Conservation (phyloP, 805 yeast species). For the Hagleromyces aurorensis region DNA sequence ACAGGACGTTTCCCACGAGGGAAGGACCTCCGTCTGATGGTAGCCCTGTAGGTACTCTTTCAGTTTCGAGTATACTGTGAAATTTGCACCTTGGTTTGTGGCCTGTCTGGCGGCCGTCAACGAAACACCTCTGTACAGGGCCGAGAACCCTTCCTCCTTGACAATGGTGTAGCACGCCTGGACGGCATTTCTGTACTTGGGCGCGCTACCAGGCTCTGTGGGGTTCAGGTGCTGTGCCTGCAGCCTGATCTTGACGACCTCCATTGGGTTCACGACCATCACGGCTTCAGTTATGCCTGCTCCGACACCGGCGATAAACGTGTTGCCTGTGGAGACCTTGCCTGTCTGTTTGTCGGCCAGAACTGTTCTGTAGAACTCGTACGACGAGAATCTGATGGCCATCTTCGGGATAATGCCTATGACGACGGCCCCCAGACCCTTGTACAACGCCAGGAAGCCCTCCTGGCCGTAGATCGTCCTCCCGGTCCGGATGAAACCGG, state of each 20-base stretch:
- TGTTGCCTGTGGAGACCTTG: constrained; percentile 59
- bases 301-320: constrained; percentile 89
- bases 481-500: constrained; percentile 84
- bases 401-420: constrained; percentile 97
- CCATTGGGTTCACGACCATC: constrained; percentile 92
- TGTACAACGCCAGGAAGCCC: constrained; percentile 78
- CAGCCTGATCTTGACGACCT: constrained; percentile 90
- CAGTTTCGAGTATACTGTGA: constrained; percentile 85
- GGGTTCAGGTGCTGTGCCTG: constrained; percentile 78
- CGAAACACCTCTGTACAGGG: constrained; percentile 89
- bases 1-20: constrained; percentile 89
- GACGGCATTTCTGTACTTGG: constrained; percentile 86
- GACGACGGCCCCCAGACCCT: constrained; percentile 94
- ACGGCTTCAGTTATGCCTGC: constrained; percentile 98
- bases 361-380: constrained; percentile 74
- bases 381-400: constrained; percentile 95
- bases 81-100: constrained; percentile 96
- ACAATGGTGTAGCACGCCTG: constrained; percentile 81
- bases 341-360: constrained; percentile 56
- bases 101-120: constrained; percentile 98
- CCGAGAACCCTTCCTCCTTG: constrained; percentile 83
- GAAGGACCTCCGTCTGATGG: constrained; percentile 52
- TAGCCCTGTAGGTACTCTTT: constrained; percentile 60
- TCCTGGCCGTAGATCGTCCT: constrained; percentile 68
- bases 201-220: constrained; percentile 37